These are phyloP conservation scores for Aspergillus calidoustus DNA, from an alignment of 2,329 filamentous ascomycete species.

Conservation along the genomic window DNA sequence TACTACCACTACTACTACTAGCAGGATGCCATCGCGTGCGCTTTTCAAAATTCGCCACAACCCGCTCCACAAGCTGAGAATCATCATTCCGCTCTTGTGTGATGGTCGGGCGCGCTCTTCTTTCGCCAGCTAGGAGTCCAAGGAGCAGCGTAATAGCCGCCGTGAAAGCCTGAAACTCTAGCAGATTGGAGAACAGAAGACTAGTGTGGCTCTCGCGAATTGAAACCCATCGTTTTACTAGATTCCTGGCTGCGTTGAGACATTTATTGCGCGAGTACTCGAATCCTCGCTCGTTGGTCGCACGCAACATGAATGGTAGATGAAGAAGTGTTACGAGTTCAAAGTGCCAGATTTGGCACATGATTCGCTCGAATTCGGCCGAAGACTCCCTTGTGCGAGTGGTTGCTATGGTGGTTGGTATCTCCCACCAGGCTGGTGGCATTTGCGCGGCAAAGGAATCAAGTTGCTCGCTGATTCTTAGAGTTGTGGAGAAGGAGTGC, in stretches of 20 bases:
- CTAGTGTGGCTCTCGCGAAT: neutral
- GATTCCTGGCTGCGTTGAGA: neutral
- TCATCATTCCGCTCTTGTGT: neutral
- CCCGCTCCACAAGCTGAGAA: constrained; percentile 1
- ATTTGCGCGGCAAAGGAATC: neutral
- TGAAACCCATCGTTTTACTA: neutral
- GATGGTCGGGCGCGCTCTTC: neutral
- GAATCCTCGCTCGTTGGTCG: neutral
- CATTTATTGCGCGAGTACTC: neutral
- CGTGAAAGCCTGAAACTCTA: neutral
- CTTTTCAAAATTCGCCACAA: neutral
- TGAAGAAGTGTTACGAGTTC: neutral
- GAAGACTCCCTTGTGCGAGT: neutral
- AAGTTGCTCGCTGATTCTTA: neutral
- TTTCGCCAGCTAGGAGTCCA: neutral
- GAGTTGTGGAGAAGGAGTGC: neutral
- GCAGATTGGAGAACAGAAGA: neutral
- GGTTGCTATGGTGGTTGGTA: neutral
- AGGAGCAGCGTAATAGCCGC: neutral
- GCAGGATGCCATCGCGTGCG: neutral
- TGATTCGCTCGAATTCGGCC: constrained; percentile 3
- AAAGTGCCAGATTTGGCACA: constrained; percentile 10
- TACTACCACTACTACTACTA: too few species aligned
- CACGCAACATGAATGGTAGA: constrained; percentile 5
- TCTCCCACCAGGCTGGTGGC: constrained; percentile 1